Evolutionary conservation across 1,284 basidiomycete genomes (phyloP), one percentile per base, ranked within the genome.

Genomic region (Schizophyllum commune): DNA sequence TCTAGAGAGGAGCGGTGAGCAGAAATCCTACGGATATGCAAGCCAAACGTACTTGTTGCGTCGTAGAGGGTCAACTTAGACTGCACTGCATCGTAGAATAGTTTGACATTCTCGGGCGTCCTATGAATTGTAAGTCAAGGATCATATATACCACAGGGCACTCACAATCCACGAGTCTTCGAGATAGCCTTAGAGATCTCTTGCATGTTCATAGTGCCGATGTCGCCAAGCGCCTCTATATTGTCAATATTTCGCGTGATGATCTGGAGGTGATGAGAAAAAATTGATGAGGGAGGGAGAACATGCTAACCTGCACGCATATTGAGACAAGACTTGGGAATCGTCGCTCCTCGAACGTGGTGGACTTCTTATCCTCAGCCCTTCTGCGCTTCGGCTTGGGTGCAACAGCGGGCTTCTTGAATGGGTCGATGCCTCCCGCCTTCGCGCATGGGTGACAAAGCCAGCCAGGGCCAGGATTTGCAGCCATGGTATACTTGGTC

Each of bases 201-300:
- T 65, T 94, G 86, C 76, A 93, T 79, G 69, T 93, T 96, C 71
- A 89, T 73, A 1, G 81, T 69, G 0, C 94, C 92, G 60, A 98
- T 91, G 67, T 94, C 88, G 0, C 95, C 94, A 5, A 98, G 78
- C 0, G 91, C 88, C 64, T 98, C 95, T 15, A 98, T 88, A 64
- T 96, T 89, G 63, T 96, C 85, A 61, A 98, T 97, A 70, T 94
- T 85, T 57, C 85, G 82, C 32, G 90, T 89, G 62, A 98, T 87
- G 32, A 98, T 76, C 89, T 96, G 61, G 1, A 56, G 32, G 33
- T 52, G 57, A 34, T 64, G 53, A 39, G n/a, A 15, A 52, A 15
- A 20, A 19, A 7, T 32, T 17, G 15, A 2, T 8, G 15, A 21
- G 65, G 20, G 47, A 4, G 3, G 27, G 27, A 27, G 27, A 3